These are phyloP conservation scores for Xylaria acuta DNA, from an alignment of 495 filamentous ascomycete species.

Conservation along the genomic window DNA sequence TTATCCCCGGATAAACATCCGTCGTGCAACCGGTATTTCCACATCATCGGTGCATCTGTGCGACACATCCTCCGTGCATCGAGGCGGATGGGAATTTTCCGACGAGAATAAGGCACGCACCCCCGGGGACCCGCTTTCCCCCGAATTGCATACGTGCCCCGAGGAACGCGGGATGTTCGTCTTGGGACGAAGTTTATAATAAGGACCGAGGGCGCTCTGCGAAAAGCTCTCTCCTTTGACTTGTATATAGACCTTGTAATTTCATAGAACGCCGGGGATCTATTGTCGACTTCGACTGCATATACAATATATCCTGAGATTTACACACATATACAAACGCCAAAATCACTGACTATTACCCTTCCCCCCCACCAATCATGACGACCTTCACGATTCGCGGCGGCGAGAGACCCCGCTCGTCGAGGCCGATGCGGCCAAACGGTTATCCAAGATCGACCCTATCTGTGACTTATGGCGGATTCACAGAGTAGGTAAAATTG, in stretches of 20 bases:
- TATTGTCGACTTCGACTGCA: slow-evolving; percentile 5
- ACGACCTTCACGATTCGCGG: slow-evolving; percentile 71
- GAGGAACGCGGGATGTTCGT: slow-evolving; percentile 17
- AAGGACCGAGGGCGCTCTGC: not conserved
- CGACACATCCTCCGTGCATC: slow-evolving; percentile 35
- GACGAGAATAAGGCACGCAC: slow-evolving; percentile 29
- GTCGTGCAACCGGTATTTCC: not conserved
- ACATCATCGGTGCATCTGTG: slow-evolving; percentile 24
- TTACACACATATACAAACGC: not conserved
- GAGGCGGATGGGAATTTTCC: slow-evolving; percentile 34
- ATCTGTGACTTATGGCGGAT: slow-evolving; percentile 80
- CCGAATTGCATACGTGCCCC: slow-evolving; percentile 27
- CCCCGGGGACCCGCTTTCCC: slow-evolving; percentile 24
- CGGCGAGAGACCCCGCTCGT: slow-evolving; percentile 65
- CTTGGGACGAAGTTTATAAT: not conserved
- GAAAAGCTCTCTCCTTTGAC: not conserved
- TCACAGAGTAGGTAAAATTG: slow-evolving; percentile 64
- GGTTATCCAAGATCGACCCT: slow-evolving; percentile 71
- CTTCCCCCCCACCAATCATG: slow-evolving; percentile 60
- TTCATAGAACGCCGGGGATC: not conserved
- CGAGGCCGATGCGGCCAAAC: slow-evolving; percentile 63
- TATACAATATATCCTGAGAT: not conserved
- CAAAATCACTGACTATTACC: slow-evolving; percentile 19
- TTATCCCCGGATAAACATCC: not conserved
- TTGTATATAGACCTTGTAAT: not conserved